Evolutionary conservation across 148 eudicot genomes (phyloP), one percentile per base, ranked within the genome.

Genomic region (Persicaria tinctoria): DNA sequence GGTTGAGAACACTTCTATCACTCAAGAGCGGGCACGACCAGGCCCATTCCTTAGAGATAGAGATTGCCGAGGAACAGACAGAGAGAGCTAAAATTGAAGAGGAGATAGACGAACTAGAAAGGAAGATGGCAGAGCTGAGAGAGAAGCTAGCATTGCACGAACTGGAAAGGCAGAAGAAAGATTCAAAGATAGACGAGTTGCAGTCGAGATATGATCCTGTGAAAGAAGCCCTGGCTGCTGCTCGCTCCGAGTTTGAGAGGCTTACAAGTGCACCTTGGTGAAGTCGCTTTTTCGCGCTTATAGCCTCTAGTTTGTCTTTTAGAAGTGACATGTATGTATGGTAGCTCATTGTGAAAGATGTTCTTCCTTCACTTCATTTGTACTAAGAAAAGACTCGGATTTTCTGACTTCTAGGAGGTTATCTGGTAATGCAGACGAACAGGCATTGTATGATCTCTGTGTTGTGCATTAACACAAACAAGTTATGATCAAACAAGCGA

Each of bases 21-120:
- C 76, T 82, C 46, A 93, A 89, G 77, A 81, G 78, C 45, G 75
- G 68, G 79, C 85, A 77, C 49, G 90, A 85, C 38, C 76, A 78
- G 59, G 80, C 83, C 72, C 70, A 63, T 14, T 82, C 78, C 16
- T 74, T 76, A 55, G 68, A 69, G 6, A 82, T 72, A 18, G 86
- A 77, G 74, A 84, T 89, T 17, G 41, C 46, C 32, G 92, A 81
- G 76, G 73, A 41, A 49, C 59, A 75, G 18, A 46, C 54, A 1
- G 86, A 86, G 80, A 88, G 74, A 60, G 47, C 70, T 0, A 76
- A 76, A 44, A 75, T 82, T 5, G 82, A 81, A 2, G 85, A 81
- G 66, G 97, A 81, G 76, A 81, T 91, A 18, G 76, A 63, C 0
- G 85, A 75, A 70, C 70, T 88, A 18, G 85, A 87, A 18, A 85